These are phyloP conservation scores for Sisymbrium altissimum DNA, from an alignment of 345 rosid genomes.

Conservation along the genomic window DNA sequence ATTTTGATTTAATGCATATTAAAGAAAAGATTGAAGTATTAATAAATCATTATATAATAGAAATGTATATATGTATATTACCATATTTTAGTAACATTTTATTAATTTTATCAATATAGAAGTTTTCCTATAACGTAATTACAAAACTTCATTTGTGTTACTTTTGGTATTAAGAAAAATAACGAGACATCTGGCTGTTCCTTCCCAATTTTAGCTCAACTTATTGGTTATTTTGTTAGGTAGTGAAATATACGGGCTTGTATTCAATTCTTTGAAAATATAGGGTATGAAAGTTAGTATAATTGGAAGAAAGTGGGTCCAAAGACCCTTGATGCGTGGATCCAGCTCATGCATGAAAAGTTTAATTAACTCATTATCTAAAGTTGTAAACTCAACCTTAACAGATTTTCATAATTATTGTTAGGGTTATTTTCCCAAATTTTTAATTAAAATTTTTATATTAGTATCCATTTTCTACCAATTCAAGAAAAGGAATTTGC, in stretches of 20 bases:
- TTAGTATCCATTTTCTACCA: background rate
- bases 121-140: background rate
- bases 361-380: constrained; percentile 37
- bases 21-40: too few species aligned
- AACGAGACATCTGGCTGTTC: background rate
- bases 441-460: background rate
- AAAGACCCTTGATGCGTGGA: constrained; percentile 59
- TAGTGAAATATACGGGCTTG: constrained; percentile 3
- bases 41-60: too few species aligned
- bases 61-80: too few species aligned
- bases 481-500: background rate
- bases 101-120: background rate
- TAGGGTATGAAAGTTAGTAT: background rate
- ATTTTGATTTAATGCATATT: too few species aligned
- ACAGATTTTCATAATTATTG: background rate
- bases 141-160: too few species aligned
- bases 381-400: constrained; percentile 25
- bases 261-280: background rate
- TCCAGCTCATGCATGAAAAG: constrained; percentile 73
- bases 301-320: constrained; percentile 48
- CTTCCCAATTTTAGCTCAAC: background rate
- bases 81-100: too few species aligned
- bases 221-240: background rate
- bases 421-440: background rate
- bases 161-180: too few species aligned